Base-by-base conservation (phyloP, 352 stramenopile species). In the Phytophthora sp. region DNA sequence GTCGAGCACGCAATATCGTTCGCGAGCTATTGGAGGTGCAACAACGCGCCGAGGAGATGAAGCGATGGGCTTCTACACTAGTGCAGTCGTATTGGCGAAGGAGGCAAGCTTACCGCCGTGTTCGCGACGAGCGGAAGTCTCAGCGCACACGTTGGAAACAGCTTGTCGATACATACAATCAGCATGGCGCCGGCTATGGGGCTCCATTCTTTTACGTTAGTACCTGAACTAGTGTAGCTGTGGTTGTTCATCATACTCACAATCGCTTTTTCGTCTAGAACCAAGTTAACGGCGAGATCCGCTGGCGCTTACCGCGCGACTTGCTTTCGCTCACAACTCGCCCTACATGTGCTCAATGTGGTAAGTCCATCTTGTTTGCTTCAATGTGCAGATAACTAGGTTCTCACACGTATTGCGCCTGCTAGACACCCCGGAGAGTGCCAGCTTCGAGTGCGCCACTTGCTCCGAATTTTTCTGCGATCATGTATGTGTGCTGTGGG, bases 401-500 rank as follows among this genome's bases (percentile, higher is more conserved):
- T 20, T 45, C 26, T 50, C 21, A 59, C 39, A 15, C 13, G n/a
- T 21, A 27, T 32, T 11, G 3, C 26, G n/a, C 13, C 21, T 27
- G 5, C 11, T 54, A 92, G 84, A 89, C 39, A 69, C 60, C 3
- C 62, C 66, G 1, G 53, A 67, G 8, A 80, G 69, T 48, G 86
- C 82, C 10, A 76, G 75, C 45, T 69, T 96, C 28, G 94, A 98
- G 61, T 98, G 95, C 62, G 73, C 72, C 11, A 88, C 84, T 2
- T 98, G 93, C 61, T 68, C 76, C 35, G 94, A 98, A 64, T 98
- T 89, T 70, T 98, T 97, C 60, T 98, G 94, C 42, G 69, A 81
- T 37, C 55, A 81, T 51, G 80, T 89, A 43, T 20, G 67, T 48
- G 30, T 37, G 18, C 30, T 37, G 4, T 30, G 44, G 17, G n/a